Conservation (phyloP, 106 monocot genomes). For the Dioscorea dumetorum region DNA sequence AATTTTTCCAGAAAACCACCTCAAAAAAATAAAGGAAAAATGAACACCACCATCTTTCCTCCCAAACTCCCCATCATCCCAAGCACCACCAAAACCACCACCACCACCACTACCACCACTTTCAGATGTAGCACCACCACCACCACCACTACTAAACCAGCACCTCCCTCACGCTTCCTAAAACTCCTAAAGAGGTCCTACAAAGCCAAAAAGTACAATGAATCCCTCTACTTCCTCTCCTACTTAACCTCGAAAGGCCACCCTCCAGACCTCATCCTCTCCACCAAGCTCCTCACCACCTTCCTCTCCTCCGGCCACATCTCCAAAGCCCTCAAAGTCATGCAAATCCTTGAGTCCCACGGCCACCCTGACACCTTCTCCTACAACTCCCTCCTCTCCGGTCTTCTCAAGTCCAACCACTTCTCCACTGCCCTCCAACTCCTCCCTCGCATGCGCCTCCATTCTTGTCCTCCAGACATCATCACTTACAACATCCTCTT, state of each 20-base stretch:
- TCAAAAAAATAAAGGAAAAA: background rate
- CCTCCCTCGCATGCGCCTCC: conserved; percentile 27
- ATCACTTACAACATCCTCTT: conserved; percentile 69
- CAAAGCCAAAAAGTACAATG: conserved; percentile 53
- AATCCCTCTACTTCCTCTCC: conserved; percentile 64
- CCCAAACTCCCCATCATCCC: background rate
- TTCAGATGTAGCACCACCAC: background rate
- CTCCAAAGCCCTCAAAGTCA: conserved; percentile 36
- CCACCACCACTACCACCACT: background rate
- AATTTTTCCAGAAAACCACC: background rate
- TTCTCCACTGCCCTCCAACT: conserved; percentile 17
- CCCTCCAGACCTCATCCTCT: conserved; percentile 47
- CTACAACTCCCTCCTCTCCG: conserved; percentile 53
- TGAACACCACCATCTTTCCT: background rate
- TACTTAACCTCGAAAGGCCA: conserved; percentile 39
- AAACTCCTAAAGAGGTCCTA: conserved; percentile 50
- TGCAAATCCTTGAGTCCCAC: conserved; percentile 42
- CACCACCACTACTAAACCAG: background rate
- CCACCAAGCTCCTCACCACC: conserved; percentile 74
- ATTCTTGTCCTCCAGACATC: conserved; percentile 34
- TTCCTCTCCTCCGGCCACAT: conserved; percentile 22
- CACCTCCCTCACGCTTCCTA: conserved; percentile 19
- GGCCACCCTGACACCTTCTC: conserved; percentile 53
- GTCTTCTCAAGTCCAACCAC: conserved; percentile 26
- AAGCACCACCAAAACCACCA: background rate